Base-by-base conservation (phyloP, 2,329 filamentous ascomycete genomes). In the Neofusicoccum cordaticola region DNA sequence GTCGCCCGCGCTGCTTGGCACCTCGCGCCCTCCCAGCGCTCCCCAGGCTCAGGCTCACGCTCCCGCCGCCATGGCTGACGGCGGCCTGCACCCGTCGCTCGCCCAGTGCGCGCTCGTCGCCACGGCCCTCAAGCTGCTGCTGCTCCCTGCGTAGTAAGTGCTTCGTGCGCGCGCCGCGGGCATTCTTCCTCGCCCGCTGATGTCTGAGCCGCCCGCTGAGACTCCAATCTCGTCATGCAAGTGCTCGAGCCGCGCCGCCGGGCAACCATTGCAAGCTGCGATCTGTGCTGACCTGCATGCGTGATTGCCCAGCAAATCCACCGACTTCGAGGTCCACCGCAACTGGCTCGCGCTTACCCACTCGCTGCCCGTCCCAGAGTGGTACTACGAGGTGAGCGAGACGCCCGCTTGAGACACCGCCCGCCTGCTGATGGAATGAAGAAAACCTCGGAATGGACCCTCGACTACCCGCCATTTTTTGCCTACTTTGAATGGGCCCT, bases 381-480 rank as follows among this genome's bases (percentile, higher is more conserved):
- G 95, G 95, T 99, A 99, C 80, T 93, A 90, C 75, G 95, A 99
- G 80, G 86, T 88, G 74, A 66, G 75, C 66, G 27, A 31, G 27
- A 47, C 19, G 15, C 19, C 11, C 8, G 31, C 15, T 53, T 17
- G 19, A 37, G 17, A 17, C 44, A 13, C 6, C 6, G 7, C n/a
- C 35, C 17, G 27, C 13, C 13, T 45, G 61, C 67, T 72, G 67
- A 73, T 53, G 52, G 67, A 45, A 8, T 41, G 34, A 1, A 89
- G 83, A 90, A 93, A 80, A 97, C 93, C 1, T 99, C 95, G 66
- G 92, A 98, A 92, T 99, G 95, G 95, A 99, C 95, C 0, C 89
- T 99, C 73, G 95, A 99, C 81, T 99, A 99, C 76, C 95, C 95
- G 37, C 95, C 95, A 7, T 97, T 98, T 80, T 99, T 99, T 75